Evolutionary conservation across 805 yeast genomes (phyloP).

Genomic region (Candida coleopterorum): DNA sequence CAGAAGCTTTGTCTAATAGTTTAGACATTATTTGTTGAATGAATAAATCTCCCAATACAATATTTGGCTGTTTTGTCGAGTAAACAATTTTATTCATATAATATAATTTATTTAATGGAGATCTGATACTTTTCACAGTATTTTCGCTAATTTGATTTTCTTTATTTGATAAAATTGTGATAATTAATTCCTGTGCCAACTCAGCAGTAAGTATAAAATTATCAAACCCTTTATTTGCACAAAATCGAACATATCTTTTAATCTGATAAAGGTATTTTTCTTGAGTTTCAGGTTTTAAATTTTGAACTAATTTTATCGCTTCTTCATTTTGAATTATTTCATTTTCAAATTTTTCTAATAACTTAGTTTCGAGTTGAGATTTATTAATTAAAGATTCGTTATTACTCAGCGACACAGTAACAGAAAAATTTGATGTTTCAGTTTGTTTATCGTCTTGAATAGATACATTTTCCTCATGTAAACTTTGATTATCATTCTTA

Average conservation of each 20-base stretch:
- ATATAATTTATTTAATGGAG: slow-evolving; percentile 6
- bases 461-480: not conserved
- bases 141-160: slow-evolving; percentile 3
- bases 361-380: not conserved
- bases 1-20: not conserved
- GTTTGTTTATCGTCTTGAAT: not conserved
- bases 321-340: slow-evolving; percentile 4
- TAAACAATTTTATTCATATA: slow-evolving; percentile 5
- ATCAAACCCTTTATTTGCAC: slow-evolving; percentile 5
- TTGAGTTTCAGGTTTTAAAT: slow-evolving; percentile 3
- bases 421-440: no score
- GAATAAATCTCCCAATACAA: slow-evolving; percentile 2
- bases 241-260: slow-evolving; percentile 3
- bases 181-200: slow-evolving; percentile 3
- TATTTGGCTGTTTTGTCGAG: slow-evolving; percentile 4
- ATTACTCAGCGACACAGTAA: not conserved
- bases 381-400: not conserved
- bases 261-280: slow-evolving; percentile 6
- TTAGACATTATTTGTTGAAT: slow-evolving; percentile 1
- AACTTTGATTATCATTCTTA: not conserved
- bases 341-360: slow-evolving; percentile 5
- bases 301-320: not conserved
- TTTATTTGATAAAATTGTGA: not conserved
- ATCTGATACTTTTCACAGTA: slow-evolving; percentile 4
- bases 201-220: slow-evolving; percentile 3